Base-by-base conservation (phyloP, 23 red algal genomes). In the Agarophyton chilense region DNA sequence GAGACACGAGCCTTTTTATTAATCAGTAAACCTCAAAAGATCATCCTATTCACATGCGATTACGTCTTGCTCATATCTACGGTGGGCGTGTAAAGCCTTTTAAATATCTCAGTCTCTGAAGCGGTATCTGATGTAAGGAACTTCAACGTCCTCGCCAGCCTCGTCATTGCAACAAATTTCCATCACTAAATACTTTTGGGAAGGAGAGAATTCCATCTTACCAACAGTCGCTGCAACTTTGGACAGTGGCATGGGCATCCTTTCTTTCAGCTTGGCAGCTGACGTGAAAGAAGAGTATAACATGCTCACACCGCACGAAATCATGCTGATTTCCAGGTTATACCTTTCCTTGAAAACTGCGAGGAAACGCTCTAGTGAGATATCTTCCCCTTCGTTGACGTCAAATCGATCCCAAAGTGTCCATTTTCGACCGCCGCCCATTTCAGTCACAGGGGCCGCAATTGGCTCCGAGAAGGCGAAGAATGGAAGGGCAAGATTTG, bases 361-460 rank as follows among this genome's bases (percentile, higher is more conserved):
- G 41, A 99, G 73, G 52, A 99, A 96, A 75, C 94, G 89, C 64
- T 79, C 88, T 4, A 99, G 74, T 51, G 97, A 94, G 34, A 99
- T 76, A 44, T 98, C 96, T 14, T 64, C 36, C 35, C 93, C 93
- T 62, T 94, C 85, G 77, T 89, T 89, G 33, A 99, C 78, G 70
- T 99, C 93, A 76, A 99, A 94, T 19, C 97, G 90, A 40, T 99
- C 97, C 97, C 97, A 99, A 51, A 99, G 92, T 31, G 93, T 93
- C 85, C 82, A 99, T 49, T 80, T 94, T 19, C 91, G 90, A 44
- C 93, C 93, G 1, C 77, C 65, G 13, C 87, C 90, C 90, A 99
- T 99, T 70, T 90, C 83, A 40, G 84, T 90, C 72, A 67, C 50
- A 14, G 93, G 90, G 21, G 97, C 93, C 24, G 87, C 79, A 17